Base-by-base conservation (phyloP, 2,329 filamentous ascomycete species). In the Aspergillus sp. region DNA sequence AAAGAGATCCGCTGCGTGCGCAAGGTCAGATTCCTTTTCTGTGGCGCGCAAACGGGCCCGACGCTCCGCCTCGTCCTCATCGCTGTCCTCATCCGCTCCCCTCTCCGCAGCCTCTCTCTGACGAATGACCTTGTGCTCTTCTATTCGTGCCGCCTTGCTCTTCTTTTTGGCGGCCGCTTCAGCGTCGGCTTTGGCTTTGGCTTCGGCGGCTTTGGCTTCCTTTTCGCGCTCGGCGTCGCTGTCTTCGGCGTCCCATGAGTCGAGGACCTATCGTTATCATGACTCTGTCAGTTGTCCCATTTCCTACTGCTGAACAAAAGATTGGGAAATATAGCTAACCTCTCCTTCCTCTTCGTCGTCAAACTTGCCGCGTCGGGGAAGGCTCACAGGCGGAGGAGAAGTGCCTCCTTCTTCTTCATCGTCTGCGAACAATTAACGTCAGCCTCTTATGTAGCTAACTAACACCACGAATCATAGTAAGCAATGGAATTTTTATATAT, bases 191-290 rank as follows among this genome's bases (percentile, higher is more conserved):
- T 94, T 94, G 48, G 86, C 88, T 71, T 94, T 94, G 45, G 81
- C 85, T 63, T 88, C 90, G 4, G 79, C 84, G 43, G 83, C 88
- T 73, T 91, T 93, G 71, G 86, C 86, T 29, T 81, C 87, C 77
- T 97, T 98, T 71, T 96, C 90, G 61, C 89, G 86, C 75, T 98
- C 93, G 59, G 83, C 91, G 62, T 98, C 93, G 52, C 89, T 95
- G 73, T 98, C 93, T 64, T 97, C 93, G 57, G 87, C 91, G 62
- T 97, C 90, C 93, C 93, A 98, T 32, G 88, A 91, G 50, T 98
- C 93, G 63, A 96, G 80, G 48, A 97, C 88, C 85, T 95, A 54
- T 7, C 19, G 39, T 10, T 8, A 19, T 19, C 19, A 19, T 39
- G 29, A 29, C 40, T 45, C 10, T 44, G 41, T 44, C 28, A 8